Conservation (phyloP, 2,329 filamentous ascomycete genomes). For the Colletotrichum sp. region DNA sequence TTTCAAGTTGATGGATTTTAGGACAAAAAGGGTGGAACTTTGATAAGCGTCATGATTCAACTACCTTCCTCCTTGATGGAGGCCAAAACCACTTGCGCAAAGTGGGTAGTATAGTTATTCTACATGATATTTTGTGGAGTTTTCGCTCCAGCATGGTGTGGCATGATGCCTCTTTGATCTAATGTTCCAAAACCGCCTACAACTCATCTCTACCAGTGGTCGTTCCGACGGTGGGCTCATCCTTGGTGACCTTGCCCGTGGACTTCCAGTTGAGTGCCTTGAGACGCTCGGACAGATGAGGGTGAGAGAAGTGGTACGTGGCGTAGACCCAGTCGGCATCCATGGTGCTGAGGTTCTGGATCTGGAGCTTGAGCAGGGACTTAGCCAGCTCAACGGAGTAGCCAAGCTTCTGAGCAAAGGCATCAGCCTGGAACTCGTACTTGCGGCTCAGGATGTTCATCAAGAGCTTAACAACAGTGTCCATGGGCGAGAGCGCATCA, state of each 20-base stretch:
- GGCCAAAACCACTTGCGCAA: neutral
- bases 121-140: neutral
- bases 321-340: slow-evolving; percentile 99
- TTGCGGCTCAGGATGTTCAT: slow-evolving; percentile 96
- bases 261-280: slow-evolving; percentile 90
- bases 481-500: slow-evolving; percentile 92
- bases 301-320: slow-evolving; percentile 98
- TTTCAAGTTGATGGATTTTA: neutral
- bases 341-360: slow-evolving; percentile 98
- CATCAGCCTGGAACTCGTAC: slow-evolving; percentile 96
- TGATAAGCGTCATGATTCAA: neutral
- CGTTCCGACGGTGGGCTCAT: slow-evolving; percentile 62
- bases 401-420: slow-evolving; percentile 84
- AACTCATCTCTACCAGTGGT: slow-evolving; percentile 77
- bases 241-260: slow-evolving; percentile 46
- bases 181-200: slow-evolving; percentile 44
- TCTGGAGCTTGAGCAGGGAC: slow-evolving; percentile 95
- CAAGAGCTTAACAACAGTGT: slow-evolving; percentile 90
- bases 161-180: neutral
- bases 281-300: slow-evolving; percentile 91
- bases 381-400: slow-evolving; percentile 83
- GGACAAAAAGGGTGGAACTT: neutral
- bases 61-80: neutral
- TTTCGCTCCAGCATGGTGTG: neutral
- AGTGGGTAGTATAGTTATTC: neutral